Evolutionary conservation across 163 green algal genomes (phyloP).

Genomic region (Chlorella variabilis): DNA sequence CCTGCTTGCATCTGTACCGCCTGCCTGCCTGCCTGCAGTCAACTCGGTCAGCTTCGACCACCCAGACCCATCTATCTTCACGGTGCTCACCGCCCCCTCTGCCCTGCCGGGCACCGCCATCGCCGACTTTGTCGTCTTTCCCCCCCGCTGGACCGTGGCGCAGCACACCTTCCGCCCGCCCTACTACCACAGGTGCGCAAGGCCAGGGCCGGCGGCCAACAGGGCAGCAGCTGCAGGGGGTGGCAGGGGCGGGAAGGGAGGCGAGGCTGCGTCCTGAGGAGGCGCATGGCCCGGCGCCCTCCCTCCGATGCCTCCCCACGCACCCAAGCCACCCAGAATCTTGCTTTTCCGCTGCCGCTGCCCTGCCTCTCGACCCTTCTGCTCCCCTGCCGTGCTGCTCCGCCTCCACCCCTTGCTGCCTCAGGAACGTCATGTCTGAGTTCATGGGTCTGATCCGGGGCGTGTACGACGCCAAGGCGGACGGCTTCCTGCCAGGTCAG

Average conservation of each 20-base stretch:
- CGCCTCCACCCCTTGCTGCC: too few species aligned
- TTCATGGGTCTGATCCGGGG: slow-evolving; percentile 96
- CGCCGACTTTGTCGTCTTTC: slow-evolving; percentile 96
- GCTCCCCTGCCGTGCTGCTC: too few species aligned
- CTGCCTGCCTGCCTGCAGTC: slow-evolving; percentile 80
- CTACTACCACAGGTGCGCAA: slow-evolving; percentile 80
- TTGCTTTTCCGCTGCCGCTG: too few species aligned
- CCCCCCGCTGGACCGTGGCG: slow-evolving; percentile 88
- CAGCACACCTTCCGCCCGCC: slow-evolving; percentile 94
- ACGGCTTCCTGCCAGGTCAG: slow-evolving; percentile 81
- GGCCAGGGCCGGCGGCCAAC: too few species aligned
- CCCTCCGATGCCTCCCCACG: too few species aligned
- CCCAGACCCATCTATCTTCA: slow-evolving; percentile 96
- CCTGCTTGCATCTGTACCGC: too few species aligned
- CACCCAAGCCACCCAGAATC: too few species aligned
- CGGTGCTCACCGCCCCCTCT: slow-evolving; percentile 87
- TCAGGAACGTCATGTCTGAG: slow-evolving; percentile 90
- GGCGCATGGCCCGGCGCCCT: too few species aligned
- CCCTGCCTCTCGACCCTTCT: too few species aligned
- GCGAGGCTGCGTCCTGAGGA: too few species aligned
- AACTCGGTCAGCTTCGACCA: slow-evolving; percentile 93
- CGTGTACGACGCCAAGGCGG: slow-evolving; percentile 89
- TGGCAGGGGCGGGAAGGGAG: too few species aligned
- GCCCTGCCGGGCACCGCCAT: slow-evolving; percentile 71
- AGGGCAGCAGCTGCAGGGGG: not conserved